These are phyloP conservation scores for Phlyctochytrium bullatum DNA, from an alignment of 192 early-diverging fungal genomes.

Conservation along the genomic window DNA sequence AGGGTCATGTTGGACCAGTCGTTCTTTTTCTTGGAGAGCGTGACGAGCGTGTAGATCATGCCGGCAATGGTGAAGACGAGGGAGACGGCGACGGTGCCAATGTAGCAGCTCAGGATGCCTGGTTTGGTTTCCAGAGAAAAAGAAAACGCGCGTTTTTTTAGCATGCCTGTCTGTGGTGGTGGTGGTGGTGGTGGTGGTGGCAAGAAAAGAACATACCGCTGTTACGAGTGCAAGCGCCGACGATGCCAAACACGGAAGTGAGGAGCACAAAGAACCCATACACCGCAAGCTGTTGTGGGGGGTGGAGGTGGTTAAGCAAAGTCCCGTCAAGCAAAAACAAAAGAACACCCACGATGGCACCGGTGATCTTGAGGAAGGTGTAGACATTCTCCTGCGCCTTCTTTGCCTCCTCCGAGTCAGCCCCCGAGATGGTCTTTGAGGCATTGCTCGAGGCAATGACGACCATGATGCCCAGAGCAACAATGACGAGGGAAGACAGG, in stretches of 20 bases:
- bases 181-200: too few species aligned
- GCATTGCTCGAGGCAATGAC: neutral
- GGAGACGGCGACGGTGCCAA: neutral
- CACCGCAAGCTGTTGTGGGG: too few species aligned
- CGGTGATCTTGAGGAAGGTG: neutral
- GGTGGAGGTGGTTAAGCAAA: too few species aligned
- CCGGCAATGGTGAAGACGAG: neutral
- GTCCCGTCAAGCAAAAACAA: too few species aligned
- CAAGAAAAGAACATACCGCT: too few species aligned
- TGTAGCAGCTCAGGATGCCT: neutral
- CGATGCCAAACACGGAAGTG: neutral
- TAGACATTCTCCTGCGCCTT: neutral
- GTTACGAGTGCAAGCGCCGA: neutral
- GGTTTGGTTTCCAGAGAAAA: too few species aligned
- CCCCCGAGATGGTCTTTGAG: neutral
- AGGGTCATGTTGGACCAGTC: neutral
- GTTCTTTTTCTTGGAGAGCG: neutral
- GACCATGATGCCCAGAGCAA: neutral
- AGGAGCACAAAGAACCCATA: neutral
- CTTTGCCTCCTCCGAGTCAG: neutral
- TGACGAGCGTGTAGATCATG: neutral
- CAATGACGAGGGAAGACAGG: neutral
- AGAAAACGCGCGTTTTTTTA: too few species aligned
- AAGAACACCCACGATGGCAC: too few species aligned
- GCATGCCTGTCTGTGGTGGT: too few species aligned